Base-by-base conservation (phyloP, 495 filamentous ascomycete genomes). In the Aspergillus funiculosus region DNA sequence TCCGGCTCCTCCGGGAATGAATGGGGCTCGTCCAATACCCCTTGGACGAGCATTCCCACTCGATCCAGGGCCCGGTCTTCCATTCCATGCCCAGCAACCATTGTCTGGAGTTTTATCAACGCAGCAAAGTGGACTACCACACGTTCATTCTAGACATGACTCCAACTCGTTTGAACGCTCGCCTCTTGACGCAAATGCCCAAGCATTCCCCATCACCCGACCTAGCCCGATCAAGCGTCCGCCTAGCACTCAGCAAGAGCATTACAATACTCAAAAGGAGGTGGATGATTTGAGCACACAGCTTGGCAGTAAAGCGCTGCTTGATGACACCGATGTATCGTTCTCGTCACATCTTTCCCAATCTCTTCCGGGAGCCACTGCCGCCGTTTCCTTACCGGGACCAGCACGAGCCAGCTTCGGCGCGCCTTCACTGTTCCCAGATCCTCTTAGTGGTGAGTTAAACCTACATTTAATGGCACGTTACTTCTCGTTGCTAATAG, bases 231-330 rank as follows among this genome's bases (percentile, higher is more conserved):
- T 97, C 44, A 85, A 89, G 47, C 79, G 89, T 27, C 90, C 92
- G 1, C 81, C 81, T 15, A 97, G 89, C 63, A 80, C 83, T 15
- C 78, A 84, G 18, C 77, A 79, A 29, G 70, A 76, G 31, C 68
- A 72, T 31, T 70, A 75, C 15, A 62, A 69, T 28, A 46, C 54
- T 3, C 69, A 63, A 41, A 52, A 53, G 10, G 77, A 85, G 43
- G 56, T 86, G 26, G 88, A 95, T 43, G 80, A 89, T 41, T 68
- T 94, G 34, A 86, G 79, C 44, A 76, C 81, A 38, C 87, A 90
- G 59, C 75, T 98, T n/a, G 94, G 92, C 7, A 95, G 91, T 65
- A 89, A 84, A 61, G 91, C 90, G 6, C 70, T 98, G n/a, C 72
- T 96, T 27, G 90, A 94, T 54, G 89, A 94, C 58, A 76, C 72